These are phyloP conservation scores for Urochloa ruziziensis DNA, from an alignment of 176 grass and related monocot species.

Conservation along the genomic window DNA sequence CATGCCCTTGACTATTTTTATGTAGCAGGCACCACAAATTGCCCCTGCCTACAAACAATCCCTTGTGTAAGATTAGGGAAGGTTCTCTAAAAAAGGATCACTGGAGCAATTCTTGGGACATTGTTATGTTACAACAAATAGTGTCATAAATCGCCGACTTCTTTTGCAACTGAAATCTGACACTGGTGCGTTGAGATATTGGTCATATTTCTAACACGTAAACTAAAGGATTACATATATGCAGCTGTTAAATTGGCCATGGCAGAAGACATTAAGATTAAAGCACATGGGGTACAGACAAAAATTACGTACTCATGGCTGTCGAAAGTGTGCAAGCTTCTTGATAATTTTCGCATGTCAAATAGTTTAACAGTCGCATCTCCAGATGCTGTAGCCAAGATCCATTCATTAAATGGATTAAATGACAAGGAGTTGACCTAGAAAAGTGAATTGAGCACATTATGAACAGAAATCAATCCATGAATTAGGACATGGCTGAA, in stretches of 20 bases:
- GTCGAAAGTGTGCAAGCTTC: conserved; percentile 78
- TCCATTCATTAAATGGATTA: conserved; percentile 97
- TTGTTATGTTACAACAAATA: neutral
- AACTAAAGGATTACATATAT: neutral
- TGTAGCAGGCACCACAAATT: neutral
- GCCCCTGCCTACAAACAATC: neutral
- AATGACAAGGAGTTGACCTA: conserved; percentile 96
- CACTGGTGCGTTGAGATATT: neutral
- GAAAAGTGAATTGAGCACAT: neutral
- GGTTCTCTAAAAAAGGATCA: neutral
- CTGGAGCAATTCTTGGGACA: neutral
- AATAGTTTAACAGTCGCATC: conserved; percentile 85
- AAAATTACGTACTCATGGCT: conserved; percentile 62
- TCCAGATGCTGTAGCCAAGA: conserved; percentile 86
- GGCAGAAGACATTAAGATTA: neutral
- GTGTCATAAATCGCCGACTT: neutral
- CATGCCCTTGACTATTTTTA: neutral
- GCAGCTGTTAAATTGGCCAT: neutral
- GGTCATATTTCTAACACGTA: neutral
- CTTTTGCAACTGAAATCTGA: neutral
- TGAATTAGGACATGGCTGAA: neutral
- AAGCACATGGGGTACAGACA: neutral
- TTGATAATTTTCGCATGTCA: conserved; percentile 77
- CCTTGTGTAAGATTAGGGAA: neutral
- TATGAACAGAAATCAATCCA: conserved; percentile 19